Evolutionary conservation across 495 filamentous ascomycete genomes (phyloP).

Genomic region (Lepraria neglecta): DNA sequence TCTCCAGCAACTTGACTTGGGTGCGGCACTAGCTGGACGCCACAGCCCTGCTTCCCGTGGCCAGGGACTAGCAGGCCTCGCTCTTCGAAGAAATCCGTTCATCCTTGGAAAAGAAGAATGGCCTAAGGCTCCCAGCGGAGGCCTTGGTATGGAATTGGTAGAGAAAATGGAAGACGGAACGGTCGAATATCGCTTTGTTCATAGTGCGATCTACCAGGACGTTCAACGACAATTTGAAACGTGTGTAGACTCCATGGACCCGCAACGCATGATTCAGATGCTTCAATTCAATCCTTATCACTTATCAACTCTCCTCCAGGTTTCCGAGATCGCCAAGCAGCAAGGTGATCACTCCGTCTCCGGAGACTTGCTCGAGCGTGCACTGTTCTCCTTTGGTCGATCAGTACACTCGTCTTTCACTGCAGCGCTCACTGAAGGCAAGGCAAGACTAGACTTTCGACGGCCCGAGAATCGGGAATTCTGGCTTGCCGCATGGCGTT

Average conservation of each 20-base stretch:
- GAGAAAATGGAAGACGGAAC: constrained; percentile 45
- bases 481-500: constrained; percentile 83
- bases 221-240: constrained; percentile 70
- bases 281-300: constrained; percentile 75
- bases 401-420: constrained; percentile 74
- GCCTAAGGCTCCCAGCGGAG: constrained; percentile 73
- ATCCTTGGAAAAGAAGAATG: constrained; percentile 88
- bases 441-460: constrained; percentile 69
- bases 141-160: constrained; percentile 77
- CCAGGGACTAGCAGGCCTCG: constrained; percentile 60
- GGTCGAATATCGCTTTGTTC: constrained; percentile 65
- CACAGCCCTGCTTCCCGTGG: constrained; percentile 51
- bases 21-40: constrained; percentile 59
- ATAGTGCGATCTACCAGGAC: constrained; percentile 67
- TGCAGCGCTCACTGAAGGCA: constrained; percentile 66
- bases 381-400: constrained; percentile 87
- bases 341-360: constrained; percentile 79
- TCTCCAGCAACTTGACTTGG: constrained; percentile 57
- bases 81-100: constrained; percentile 70
- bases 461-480: constrained; percentile 85
- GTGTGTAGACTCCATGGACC: constrained; percentile 76
- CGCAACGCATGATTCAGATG: constrained; percentile 59
- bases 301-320: constrained; percentile 85
- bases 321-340: constrained; percentile 84
- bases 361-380: constrained; percentile 83